Percentiles rank a stretch among this genome's conserved stretches.
These are phyloP conservation scores for Xylaria sp. DNA, from an alignment of 2,329 filamentous ascomycete species.

Conservation along the genomic window DNA sequence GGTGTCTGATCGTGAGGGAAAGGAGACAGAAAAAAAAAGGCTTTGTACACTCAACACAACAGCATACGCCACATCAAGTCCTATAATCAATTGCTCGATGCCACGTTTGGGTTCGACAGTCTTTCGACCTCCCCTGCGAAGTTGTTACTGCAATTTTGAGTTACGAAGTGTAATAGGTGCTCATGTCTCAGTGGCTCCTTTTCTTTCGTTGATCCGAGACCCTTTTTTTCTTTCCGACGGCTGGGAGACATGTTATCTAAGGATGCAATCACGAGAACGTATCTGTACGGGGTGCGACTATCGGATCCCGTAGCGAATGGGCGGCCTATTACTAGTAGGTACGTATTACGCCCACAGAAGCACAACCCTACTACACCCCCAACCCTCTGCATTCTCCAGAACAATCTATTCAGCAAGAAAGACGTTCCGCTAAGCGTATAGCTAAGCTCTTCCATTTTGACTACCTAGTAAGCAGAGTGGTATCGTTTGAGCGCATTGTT, in stretches of 20 bases:
- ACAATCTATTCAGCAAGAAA: not conserved
- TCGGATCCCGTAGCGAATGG: slow-evolving; percentile 21
- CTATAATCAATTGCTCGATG: slow-evolving; percentile 33
- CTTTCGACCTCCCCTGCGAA: not conserved
- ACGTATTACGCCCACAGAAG: too few species aligned
- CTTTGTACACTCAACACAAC: slow-evolving; percentile 6
- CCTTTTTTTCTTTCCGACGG: not conserved
- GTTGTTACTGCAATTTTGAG: not conserved
- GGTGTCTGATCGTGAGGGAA: not conserved
- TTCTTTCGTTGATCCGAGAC: slow-evolving; percentile 16
- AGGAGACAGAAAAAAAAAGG: not conserved
- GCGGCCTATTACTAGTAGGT: too few species aligned
- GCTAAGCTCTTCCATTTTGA: not conserved
- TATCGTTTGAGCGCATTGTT: not conserved
- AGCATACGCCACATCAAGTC: slow-evolving; percentile 22
- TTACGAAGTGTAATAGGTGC: not conserved
- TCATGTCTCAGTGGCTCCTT: slow-evolving; percentile 15
- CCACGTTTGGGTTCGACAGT: slow-evolving; percentile 27
- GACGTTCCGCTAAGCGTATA: not conserved
- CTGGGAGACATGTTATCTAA: not conserved
- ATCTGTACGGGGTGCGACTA: not conserved
- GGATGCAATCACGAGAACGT: slow-evolving; percentile 4
- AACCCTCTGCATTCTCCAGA: not conserved
- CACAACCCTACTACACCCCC: not conserved
- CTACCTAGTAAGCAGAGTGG: slow-evolving; percentile 2